A percentile compares a stretch with the other conserved stretches of the same genome.
phyloP scores from a whole-genome alignment of 2,329 filamentous ascomycete species.

The Nemania diffusa region DNA sequence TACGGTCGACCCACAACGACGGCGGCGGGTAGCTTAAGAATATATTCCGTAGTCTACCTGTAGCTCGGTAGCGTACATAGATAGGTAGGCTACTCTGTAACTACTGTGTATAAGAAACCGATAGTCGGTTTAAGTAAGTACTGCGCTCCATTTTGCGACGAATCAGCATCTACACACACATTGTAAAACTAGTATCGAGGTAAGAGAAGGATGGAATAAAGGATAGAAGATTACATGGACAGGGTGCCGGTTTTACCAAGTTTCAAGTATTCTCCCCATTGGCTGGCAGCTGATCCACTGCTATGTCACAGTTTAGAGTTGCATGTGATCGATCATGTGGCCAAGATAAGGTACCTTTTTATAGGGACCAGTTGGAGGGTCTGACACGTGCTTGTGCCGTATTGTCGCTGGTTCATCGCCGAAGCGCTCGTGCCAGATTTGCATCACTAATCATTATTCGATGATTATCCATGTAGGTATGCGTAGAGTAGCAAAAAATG shows the following conservation, averaged over 20 bases:
- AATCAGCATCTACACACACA: neutral
- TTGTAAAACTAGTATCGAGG: neutral
- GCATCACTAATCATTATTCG: slow-evolving; percentile 7
- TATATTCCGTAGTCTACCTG: too few species aligned
- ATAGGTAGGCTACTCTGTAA: too few species aligned
- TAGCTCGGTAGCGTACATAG: too few species aligned
- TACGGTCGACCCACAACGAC: neutral
- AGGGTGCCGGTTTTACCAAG: neutral
- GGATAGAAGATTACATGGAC: neutral
- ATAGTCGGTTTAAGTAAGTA: too few species aligned
- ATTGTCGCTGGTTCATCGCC: neutral
- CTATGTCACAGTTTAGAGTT: slow-evolving; percentile 34
- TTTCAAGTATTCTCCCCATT: neutral
- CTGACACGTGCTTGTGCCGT: slow-evolving; percentile 45
- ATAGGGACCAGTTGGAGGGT: slow-evolving; percentile 26
- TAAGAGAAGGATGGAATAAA: neutral
- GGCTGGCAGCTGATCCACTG: slow-evolving; percentile 1
- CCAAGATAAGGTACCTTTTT: slow-evolving; percentile 13
- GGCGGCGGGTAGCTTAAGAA: too few species aligned
- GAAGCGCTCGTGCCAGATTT: neutral
- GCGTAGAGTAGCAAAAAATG: neutral
- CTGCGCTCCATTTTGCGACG: neutral
- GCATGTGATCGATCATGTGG: slow-evolving; percentile 47
- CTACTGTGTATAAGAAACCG: too few species aligned
- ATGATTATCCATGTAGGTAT: neutral